Conservation (phyloP, 2,329 filamentous ascomycete species). For the Ascosphaera apis region DNA sequence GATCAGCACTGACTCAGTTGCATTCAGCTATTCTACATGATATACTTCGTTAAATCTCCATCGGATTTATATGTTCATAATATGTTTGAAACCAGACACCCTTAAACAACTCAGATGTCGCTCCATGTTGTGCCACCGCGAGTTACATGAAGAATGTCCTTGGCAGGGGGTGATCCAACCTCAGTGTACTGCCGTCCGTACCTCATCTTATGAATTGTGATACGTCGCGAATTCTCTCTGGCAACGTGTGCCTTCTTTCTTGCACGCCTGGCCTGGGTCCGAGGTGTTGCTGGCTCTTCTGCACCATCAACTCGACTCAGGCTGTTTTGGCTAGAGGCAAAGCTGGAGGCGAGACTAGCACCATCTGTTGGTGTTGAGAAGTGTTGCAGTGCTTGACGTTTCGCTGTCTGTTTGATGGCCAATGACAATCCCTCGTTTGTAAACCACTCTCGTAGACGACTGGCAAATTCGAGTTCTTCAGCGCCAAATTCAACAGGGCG, state of each 20-base stretch:
- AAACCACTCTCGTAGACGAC: slow-evolving; percentile 20
- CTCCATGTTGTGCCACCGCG: slow-evolving; percentile 15
- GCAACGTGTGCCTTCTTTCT: too few relatives aligned
- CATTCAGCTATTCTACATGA: too few relatives aligned
- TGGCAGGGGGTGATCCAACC: slow-evolving; percentile 15
- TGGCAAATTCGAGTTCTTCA: slow-evolving; percentile 16
- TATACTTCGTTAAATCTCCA: too few relatives aligned
- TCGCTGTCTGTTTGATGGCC: slow-evolving; percentile 11
- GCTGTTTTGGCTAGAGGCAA: slow-evolving; percentile 10
- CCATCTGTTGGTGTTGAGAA: slow-evolving; percentile 11
- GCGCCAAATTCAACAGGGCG: slow-evolving; percentile 18
- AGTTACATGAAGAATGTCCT: slow-evolving; percentile 19
- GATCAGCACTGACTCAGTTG: too few relatives aligned
- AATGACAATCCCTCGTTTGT: slow-evolving; percentile 13
- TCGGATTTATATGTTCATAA: too few relatives aligned
- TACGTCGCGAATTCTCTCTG: slow-evolving; percentile 11
- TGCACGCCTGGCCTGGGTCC: too few relatives aligned
- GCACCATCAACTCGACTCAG: too few relatives aligned
- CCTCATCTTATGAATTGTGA: slow-evolving; percentile 21
- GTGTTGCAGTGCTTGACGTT: slow-evolving; percentile 11
- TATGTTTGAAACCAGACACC: too few relatives aligned
- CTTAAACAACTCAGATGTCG: too few relatives aligned
- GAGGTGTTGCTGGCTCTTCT: too few relatives aligned
- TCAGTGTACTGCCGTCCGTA: slow-evolving; percentile 20
- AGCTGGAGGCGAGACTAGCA: slow-evolving; percentile 12